A percentile compares a stretch with the other conserved stretches of the same genome.
phyloP scores from a whole-genome alignment of 2,329 filamentous ascomycete genomes.

The Botryotinia convoluta region DNA sequence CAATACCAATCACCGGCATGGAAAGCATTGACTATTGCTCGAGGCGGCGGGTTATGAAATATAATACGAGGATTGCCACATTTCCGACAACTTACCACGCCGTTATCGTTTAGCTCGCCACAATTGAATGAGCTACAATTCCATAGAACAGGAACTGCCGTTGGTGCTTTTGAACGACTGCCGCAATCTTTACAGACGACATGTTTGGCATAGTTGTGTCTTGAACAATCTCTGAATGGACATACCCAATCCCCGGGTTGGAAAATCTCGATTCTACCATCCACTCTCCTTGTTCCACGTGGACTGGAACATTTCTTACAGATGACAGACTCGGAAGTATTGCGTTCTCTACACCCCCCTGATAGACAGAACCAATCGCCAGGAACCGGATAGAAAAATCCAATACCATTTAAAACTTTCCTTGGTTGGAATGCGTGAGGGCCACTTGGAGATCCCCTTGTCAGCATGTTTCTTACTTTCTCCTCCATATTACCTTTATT shows the following conservation, averaged over 20 bases:
- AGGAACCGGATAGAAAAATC: background rate
- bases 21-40: background rate
- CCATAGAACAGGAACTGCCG: background rate
- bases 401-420: background rate
- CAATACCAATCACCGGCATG: background rate
- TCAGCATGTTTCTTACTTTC: background rate
- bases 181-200: background rate
- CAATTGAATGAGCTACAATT: background rate
- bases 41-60: background rate
- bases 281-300: background rate
- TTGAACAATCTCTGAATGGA: background rate
- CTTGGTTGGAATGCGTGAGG: background rate
- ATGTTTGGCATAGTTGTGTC: background rate
- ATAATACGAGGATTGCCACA: background rate
- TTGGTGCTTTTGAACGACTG: background rate
- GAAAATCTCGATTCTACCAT: background rate
- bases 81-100: background rate
- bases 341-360: background rate
- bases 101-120: background rate
- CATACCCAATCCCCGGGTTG: background rate
- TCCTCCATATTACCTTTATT: background rate
- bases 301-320: background rate
- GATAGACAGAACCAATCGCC: background rate
- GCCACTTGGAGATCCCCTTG: background rate
- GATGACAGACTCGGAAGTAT: background rate